A percentile compares a stretch with the other conserved stretches of the same genome.
Evolutionary conservation across 371 early-diverging fungal species (phyloP).

Genomic region (Nematocida ironsii): DNA sequence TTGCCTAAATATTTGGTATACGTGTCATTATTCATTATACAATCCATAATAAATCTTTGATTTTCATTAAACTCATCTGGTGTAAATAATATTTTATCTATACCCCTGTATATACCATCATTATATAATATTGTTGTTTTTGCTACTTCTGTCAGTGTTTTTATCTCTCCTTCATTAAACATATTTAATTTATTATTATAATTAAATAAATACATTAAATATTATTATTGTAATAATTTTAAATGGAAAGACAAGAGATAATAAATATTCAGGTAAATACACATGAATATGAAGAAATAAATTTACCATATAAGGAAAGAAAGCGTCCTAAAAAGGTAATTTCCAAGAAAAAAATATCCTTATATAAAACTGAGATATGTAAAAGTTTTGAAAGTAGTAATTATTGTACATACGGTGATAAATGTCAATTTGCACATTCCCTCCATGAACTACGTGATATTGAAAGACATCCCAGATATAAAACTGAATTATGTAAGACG

Average conservation of each 20-base stretch:
- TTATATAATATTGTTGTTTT: neutral
- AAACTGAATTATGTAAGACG: conserved; percentile 77
- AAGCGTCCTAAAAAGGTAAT: conserved; percentile 32
- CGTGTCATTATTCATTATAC: neutral
- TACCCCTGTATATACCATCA: neutral
- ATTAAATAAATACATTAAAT: too few species aligned
- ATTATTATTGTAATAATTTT: too few species aligned
- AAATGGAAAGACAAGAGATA: conserved; percentile 5
- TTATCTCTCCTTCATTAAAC: neutral
- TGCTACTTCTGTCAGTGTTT: neutral
- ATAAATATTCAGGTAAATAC: conserved; percentile 28
- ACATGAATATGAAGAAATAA: conserved; percentile 3
- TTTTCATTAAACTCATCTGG: neutral
- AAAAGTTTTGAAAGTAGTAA: conserved; percentile 80
- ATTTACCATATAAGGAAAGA: neutral
- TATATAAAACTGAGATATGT: conserved; percentile 94
- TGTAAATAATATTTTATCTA: neutral
- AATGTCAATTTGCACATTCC: conserved; percentile 91
- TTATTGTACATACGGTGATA: conserved; percentile 81
- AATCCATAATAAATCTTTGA: conserved; percentile 10
- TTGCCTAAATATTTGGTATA: conserved; percentile 33
- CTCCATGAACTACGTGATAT: conserved; percentile 76
- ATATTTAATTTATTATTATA: too few species aligned
- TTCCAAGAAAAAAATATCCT: conserved; percentile 72
- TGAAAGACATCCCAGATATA: conserved; percentile 84